Evolutionary conservation across 1,139 yeast genomes (phyloP).

Genomic region (Yamadazyma diddensiae): DNA sequence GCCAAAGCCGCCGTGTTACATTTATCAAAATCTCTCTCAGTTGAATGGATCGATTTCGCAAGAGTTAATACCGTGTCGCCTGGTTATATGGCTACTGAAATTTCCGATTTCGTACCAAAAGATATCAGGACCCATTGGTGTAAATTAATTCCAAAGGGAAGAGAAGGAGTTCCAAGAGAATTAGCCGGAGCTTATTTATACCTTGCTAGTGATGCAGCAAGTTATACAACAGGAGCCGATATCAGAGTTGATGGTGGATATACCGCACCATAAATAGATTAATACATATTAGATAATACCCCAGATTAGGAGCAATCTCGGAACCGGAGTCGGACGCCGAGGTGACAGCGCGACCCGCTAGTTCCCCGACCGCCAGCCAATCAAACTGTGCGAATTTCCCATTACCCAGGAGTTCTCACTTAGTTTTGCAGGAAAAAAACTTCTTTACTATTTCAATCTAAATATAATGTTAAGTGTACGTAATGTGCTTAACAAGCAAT

Average conservation of each 20-base stretch:
- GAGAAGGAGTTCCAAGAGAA: conserved; percentile 40
- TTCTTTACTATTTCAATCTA: neutral
- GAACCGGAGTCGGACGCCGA: conserved; percentile 6
- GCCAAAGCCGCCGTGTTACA: conserved; percentile 60
- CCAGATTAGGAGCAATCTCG: conserved; percentile 4
- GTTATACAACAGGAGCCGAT: conserved; percentile 46
- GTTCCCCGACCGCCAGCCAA: neutral
- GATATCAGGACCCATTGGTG: conserved; percentile 36
- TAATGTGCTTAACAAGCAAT: conserved; percentile 7
- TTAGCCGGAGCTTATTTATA: conserved; percentile 43
- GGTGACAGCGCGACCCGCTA: neutral
- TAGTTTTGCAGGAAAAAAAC: neutral
- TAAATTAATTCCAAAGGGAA: conserved; percentile 36
- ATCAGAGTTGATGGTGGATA: conserved; percentile 48
- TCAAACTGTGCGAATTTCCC: no score
- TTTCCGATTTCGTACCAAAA: conserved; percentile 44
- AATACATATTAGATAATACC: conserved; percentile 5
- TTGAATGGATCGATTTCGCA: conserved; percentile 53
- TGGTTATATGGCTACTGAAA: conserved; percentile 55
- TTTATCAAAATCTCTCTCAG: conserved; percentile 51
- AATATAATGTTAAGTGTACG: conserved; percentile 14
- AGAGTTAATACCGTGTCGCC: conserved; percentile 57
- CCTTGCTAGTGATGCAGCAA: conserved; percentile 40
- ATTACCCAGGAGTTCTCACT: no score
- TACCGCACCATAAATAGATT: conserved; percentile 20